Base-by-base conservation (phyloP, 164 flowering plant genomes). In the Nymphaea colorata region DNA sequence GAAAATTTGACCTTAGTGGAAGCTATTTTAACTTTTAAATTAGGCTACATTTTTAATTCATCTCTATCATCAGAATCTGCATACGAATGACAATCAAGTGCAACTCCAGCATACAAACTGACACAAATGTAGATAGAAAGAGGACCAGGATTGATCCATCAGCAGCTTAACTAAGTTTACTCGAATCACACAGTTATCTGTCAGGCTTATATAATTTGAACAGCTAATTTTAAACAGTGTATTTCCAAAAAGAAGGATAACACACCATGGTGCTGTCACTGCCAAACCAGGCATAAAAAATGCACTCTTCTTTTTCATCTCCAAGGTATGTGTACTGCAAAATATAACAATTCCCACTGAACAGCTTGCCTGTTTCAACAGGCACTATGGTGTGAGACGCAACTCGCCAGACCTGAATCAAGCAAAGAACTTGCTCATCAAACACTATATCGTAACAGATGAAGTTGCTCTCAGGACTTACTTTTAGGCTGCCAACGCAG, bases 271-370 rank as follows among this genome's bases (percentile, higher is more conserved):
- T 66, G 76, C 90, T 83, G 41, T 36, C 64, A 59, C 69, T 47
- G 42, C 97, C 97, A 74, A 87, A 66, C 97, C 97, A 91, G 64
- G 86, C 77, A 69, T 81, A 82, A 63, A 82, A 75, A 41, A 91
- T 72, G 75, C 72, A 64, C 68, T 85, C 88, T 66, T 87, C 87
- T 72, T 77, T 83, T 62, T 70, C 85, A 66, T 71, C 69, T 3
- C 73, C 81, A 67, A 79, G 70, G 82, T 85, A 90, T 25, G 75
- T 79, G 65, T 84, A 90, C 67, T 84, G 87, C 70, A 87, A 70
- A 64, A 90, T 79, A 71, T 83, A 90, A 79, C 96, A 88, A 70
- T 90, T 94, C 41, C 89, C 89, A 75, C 80, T 82, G 70, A 67
- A 89, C 71, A 91, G 73, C 71, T 82, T 89, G 64, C 67, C 61